phyloP scores from a whole-genome alignment of 495 filamentous ascomycete species.

The Melanomma pulvis-pyrius region DNA sequence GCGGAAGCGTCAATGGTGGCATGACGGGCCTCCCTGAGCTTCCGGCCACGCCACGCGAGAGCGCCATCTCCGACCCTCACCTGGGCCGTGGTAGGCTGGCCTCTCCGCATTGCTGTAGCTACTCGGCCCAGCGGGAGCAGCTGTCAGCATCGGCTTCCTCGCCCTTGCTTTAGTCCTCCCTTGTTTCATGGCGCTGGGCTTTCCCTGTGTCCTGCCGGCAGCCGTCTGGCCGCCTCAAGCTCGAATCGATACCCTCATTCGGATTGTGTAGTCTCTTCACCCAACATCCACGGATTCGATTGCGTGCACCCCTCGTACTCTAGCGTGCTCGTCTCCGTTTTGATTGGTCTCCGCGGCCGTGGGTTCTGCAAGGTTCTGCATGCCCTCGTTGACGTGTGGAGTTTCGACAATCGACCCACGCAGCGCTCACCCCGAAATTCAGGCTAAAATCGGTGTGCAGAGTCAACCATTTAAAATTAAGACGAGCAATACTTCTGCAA shows the following conservation, averaged over 20 bases:
- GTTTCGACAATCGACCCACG: background rate
- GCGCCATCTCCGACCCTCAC: constrained; percentile 11
- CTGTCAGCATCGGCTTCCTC: background rate
- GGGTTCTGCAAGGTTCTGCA: constrained; percentile 1
- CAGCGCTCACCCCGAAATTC: background rate
- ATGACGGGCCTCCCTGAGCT: background rate
- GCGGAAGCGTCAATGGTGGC: background rate
- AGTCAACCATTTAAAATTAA: constrained; percentile 1
- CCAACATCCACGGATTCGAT: background rate
- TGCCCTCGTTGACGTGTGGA: background rate
- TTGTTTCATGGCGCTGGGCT: background rate
- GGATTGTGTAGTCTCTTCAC: background rate
- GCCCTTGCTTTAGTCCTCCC: background rate
- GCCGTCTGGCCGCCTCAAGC: background rate
- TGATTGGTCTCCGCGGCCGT: background rate
- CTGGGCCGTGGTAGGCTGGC: constrained; percentile 5
- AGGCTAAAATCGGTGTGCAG: background rate
- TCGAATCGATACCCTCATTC: background rate
- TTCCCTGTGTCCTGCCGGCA: background rate
- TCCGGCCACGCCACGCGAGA: constrained; percentile 1
- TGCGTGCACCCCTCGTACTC: background rate
- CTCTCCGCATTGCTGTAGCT: constrained; percentile 5
- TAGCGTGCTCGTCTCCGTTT: background rate
- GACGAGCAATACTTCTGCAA: background rate
- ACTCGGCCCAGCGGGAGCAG: constrained; percentile 24